Evolutionary conservation across 2,329 filamentous ascomycete species (phyloP), one percentile per base, ranked within the genome.

Genomic region (Verticillium albo-atrum): DNA sequence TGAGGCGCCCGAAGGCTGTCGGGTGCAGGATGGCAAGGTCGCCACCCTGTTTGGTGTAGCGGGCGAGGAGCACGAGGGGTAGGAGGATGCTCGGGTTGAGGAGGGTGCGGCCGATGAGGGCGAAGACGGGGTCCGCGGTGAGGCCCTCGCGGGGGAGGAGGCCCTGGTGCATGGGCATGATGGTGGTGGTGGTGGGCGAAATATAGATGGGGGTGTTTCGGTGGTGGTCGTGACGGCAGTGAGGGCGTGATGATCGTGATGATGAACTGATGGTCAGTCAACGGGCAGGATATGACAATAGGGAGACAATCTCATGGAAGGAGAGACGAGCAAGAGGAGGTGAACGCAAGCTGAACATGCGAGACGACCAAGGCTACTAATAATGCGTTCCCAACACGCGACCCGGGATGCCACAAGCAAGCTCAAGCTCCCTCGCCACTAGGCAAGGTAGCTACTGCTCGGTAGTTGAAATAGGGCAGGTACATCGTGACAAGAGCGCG

Each of bases 81-180:
- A 91, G 73, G 0, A 89, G 81, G 23, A 90, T 74, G 42, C 79
- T 76, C 2, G 89, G 88, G 67, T 89, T 89, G 61, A 91, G 75
- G 6, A 82, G 77, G 0, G 87, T 91, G 58, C 77, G 77, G 63
- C 82, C 80, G 64, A 91, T 68, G 47, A 89, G 68, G 42, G 78
- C 78, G 35, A 81, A 73, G 61, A 90, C 63, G 14, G 86, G 83
- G 68, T 90, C 88, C 61, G 78, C 77, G 35, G 80, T 84, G 68
- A 89, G 80, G 54, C 82, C 82, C 73, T 85, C 82, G 61, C 82
- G 81, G 20, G 82, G 82, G 32, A 84, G 70, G 64, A 81, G 72
- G 62, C 81, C 80, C 57, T 79, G 77, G 70, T 82, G 79, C 67
- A 83, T 58, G 37, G 62, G 61, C 62, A 64, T 64, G 26, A 7